Conservation (phyloP, 1,284 basidiomycete genomes). For the Moesziomyces sp. region DNA sequence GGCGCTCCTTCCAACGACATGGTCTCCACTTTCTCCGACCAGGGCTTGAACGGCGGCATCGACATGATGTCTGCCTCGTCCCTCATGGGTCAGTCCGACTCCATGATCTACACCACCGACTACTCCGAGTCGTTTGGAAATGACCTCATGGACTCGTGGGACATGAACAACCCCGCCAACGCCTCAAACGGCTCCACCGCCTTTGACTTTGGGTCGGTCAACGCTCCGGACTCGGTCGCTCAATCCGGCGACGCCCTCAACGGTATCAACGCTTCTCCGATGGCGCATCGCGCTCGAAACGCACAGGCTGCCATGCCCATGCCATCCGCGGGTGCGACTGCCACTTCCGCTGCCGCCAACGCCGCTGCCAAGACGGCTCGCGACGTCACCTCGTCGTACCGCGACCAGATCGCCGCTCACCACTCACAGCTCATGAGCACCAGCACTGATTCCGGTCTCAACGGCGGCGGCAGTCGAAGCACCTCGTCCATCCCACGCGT, state of each 20-base stretch:
- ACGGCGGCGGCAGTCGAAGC: conserved; percentile 19
- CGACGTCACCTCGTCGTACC: conserved; percentile 39
- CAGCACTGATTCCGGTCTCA: conserved; percentile 18
- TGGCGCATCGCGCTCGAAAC: not conserved
- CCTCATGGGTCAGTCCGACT: conserved; percentile 41
- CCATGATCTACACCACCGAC: conserved; percentile 37
- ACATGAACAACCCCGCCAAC: conserved; percentile 11
- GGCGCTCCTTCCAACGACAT: conserved; percentile 25
- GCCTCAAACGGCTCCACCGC: conserved; percentile 5
- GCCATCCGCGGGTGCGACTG: not conserved
- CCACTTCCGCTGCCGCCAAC: not conserved
- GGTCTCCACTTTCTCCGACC: conserved; percentile 35
- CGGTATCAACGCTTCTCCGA: not conserved
- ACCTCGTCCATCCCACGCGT: conserved; percentile 37
- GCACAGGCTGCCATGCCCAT: not conserved
- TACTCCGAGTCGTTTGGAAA: conserved; percentile 26
- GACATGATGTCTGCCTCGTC: conserved; percentile 36
- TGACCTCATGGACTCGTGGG: conserved; percentile 35
- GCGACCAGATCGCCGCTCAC: conserved; percentile 48
- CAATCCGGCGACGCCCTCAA: conserved; percentile 3
- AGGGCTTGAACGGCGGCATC: conserved; percentile 21
- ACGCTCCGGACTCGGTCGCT: not conserved
- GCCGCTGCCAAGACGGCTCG: conserved; percentile 5
- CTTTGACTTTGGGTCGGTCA: conserved; percentile 19
- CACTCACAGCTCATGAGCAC: conserved; percentile 48